Evolutionary conservation across 2,329 filamentous ascomycete genomes (phyloP), one percentile per base, ranked within the genome.

Genomic region (Xylariales sp.): DNA sequence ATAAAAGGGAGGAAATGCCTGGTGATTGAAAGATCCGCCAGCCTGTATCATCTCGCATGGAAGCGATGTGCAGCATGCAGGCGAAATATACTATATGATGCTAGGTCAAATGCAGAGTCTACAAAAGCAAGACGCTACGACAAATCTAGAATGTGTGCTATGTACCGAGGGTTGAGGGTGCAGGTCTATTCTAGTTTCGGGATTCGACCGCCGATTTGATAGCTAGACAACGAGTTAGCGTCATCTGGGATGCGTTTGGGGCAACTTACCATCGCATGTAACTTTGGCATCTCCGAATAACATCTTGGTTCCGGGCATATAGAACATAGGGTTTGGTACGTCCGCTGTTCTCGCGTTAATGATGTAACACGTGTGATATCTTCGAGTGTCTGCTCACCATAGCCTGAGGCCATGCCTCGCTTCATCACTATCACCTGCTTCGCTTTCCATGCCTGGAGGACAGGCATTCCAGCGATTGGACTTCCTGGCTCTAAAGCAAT

Each of bases 361-460:
- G n/a, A n/a, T n/a, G n/a, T n/a, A n/a, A n/a, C n/a, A n/a, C n/a
- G n/a, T n/a, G n/a, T n/a, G n/a, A n/a, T n/a, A n/a, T n/a, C n/a
- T n/a, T n/a, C n/a, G n/a, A n/a, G n/a, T n/a, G n/a, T n/a, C n/a
- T n/a, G 65, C 78, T 66, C 55, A 84, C 82, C 87, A 62, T 95
- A 95, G 47, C 88, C 88, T 59, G 85, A 90, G 4, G 85, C 84
- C 84, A 95, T 83, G 38, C 88, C 84, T 45, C 89, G 73, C 76
- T 95, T 95, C 89, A 95, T 95, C 9, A 95, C 85, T 40, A 95
- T 78, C 2, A 93, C 87, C 58, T 91, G 83, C 71, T 94, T 95
- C 56, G 85, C 89, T 80, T 95, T 94, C 86, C 89, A 95, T 5
- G 86, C 89, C 49, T 95, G 86, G 51, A 95, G 68, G 16, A 95